Evolutionary conservation across 2,329 filamentous ascomycete genomes (phyloP).

Genomic region (Verticillium isaacii): DNA sequence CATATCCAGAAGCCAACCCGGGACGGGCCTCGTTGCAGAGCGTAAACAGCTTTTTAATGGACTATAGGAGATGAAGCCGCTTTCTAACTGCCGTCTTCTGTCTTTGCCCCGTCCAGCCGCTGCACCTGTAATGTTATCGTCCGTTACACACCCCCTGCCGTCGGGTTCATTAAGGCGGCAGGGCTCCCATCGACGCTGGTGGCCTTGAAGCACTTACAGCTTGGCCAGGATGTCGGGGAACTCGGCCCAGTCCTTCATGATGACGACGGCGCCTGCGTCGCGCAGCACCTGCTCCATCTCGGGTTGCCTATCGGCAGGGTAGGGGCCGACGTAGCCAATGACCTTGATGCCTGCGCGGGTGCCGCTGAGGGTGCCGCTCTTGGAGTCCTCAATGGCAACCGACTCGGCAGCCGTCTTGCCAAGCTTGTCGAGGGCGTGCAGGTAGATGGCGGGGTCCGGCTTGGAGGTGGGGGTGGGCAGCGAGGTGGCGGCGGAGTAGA

Average conservation of each 20-base stretch:
- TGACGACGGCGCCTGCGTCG: slow-evolving; percentile 56
- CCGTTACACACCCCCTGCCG: neutral
- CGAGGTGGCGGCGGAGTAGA: slow-evolving; percentile 80
- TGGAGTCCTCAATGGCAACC: slow-evolving; percentile 84
- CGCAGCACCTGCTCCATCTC: slow-evolving; percentile 60
- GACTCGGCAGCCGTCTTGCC: slow-evolving; percentile 67
- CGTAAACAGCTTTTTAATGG: slow-evolving; percentile 86
- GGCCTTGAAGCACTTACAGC: slow-evolving; percentile 21
- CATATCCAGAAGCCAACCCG: slow-evolving; percentile 75
- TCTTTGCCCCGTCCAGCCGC: neutral
- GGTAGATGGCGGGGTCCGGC: slow-evolving; percentile 85
- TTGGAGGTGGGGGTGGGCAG: slow-evolving; percentile 79
- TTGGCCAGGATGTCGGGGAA: slow-evolving; percentile 43
- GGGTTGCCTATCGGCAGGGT: slow-evolving; percentile 54
- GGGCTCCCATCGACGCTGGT: neutral
- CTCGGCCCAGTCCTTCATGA: slow-evolving; percentile 58
- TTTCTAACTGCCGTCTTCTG: neutral
- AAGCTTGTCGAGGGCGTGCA: slow-evolving; percentile 69
- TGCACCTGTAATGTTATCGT: neutral
- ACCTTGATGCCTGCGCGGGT: slow-evolving; percentile 74
- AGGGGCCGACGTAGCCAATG: slow-evolving; percentile 82
- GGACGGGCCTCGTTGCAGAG: slow-evolving; percentile 82
- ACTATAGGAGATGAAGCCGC: slow-evolving; percentile 29
- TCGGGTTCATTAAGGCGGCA: neutral
- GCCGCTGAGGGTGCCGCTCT: slow-evolving; percentile 71